Percentiles rank a stretch among this genome's conserved stretches.
Evolutionary conservation across 1,284 basidiomycete species (phyloP).

Genomic region (Porogramme epimiltina): DNA sequence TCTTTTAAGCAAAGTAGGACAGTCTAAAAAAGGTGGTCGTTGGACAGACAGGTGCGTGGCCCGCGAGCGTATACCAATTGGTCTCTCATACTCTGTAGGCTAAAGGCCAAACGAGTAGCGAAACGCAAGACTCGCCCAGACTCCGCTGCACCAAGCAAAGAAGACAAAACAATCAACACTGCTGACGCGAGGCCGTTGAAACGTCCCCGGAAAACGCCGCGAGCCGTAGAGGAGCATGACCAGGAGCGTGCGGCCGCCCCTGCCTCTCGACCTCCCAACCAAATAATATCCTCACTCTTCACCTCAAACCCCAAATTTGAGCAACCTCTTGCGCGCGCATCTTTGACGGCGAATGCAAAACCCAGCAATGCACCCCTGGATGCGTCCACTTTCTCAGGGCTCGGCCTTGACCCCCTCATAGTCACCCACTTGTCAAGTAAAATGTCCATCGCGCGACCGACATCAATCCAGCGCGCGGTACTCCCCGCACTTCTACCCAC

Average conservation of each 20-base stretch:
- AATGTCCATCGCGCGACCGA: constrained; percentile 86
- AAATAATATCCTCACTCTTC: constrained; percentile 92
- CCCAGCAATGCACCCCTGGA: constrained; percentile 90
- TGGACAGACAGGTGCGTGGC: constrained; percentile 80
- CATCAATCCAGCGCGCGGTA: constrained; percentile 86
- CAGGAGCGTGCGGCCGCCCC: constrained; percentile 25
- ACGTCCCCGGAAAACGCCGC: constrained; percentile 46
- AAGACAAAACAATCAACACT: constrained; percentile 1
- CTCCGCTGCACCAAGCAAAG: constrained; percentile 29
- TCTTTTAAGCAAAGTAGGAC: constrained; percentile 28
- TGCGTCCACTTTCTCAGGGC: constrained; percentile 71
- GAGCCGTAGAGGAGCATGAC: constrained; percentile 20
- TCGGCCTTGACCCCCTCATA: constrained; percentile 84
- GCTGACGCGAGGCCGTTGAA: constrained; percentile 43
- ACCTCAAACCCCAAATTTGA: constrained; percentile 77
- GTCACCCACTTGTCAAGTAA: constrained; percentile 80
- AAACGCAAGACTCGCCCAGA: constrained; percentile 55
- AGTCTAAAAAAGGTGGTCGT: constrained; percentile 68
- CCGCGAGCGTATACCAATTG: background rate
- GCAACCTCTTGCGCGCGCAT: constrained; percentile 33
- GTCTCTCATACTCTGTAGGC: constrained; percentile 37
- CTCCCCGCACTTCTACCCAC: constrained; percentile 72
- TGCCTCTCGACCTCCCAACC: constrained; percentile 45
- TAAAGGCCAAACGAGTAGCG: constrained; percentile 68
- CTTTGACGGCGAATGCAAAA: constrained; percentile 35